A percentile compares a stretch with the other conserved stretches of the same genome.
These are phyloP conservation scores for Trifolium fragiferum DNA, from an alignment of 306 rosid species.

Conservation along the genomic window DNA sequence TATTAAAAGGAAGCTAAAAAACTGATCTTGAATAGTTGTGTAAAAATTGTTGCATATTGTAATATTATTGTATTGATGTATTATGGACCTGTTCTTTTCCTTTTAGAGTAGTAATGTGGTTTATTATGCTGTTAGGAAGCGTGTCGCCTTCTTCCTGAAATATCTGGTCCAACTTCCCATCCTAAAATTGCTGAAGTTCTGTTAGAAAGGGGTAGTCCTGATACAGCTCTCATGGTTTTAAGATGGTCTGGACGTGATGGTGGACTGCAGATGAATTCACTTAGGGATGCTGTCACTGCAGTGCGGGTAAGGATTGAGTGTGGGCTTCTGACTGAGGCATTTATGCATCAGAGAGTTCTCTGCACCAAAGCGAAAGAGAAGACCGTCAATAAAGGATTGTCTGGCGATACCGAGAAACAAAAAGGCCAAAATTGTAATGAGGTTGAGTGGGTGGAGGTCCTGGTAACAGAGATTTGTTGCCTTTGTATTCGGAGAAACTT, in stretches of 20 bases:
- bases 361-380: constrained; percentile 71
- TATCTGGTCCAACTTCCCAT: constrained; percentile 81
- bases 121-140: constrained; percentile 78
- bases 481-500: constrained; percentile 92
- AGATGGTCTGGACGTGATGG: constrained; percentile 95
- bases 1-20: constrained; percentile 19
- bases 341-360: constrained; percentile 86
- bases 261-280: constrained; percentile 63
- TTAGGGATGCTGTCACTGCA: constrained; percentile 89
- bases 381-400: constrained; percentile 53
- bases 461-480: constrained; percentile 89
- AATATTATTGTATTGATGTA: not conserved
- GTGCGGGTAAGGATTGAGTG: constrained; percentile 96
- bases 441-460: constrained; percentile 83
- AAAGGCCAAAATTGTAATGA: constrained; percentile 53
- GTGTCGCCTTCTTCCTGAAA: constrained; percentile 84
- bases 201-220: constrained; percentile 86
- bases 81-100: not conserved
- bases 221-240: constrained; percentile 86
- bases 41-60: constrained; percentile 7
- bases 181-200: constrained; percentile 97
- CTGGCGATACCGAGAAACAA: constrained; percentile 50
- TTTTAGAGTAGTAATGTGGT: constrained; percentile 37
- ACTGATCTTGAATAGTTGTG: constrained; percentile 7
- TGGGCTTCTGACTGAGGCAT: constrained; percentile 96